Evolutionary conservation across 2,329 filamentous ascomycete species (phyloP), one percentile per base, ranked within the genome.

Genomic region (Cladophialophora psammophila): DNA sequence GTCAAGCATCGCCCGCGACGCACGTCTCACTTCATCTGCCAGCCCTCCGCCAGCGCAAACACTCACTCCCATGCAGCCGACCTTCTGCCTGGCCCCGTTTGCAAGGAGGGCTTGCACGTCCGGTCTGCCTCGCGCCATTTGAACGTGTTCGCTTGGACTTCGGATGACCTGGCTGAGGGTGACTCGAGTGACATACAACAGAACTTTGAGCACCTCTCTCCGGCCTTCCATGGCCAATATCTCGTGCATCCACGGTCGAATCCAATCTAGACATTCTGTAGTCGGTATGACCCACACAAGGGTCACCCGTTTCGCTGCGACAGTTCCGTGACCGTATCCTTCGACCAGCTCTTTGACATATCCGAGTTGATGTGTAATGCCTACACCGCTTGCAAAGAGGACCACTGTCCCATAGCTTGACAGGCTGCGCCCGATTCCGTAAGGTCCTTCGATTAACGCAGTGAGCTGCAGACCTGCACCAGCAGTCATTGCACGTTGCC

Each of bases 241-340:
- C 71, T 83, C 83, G 15, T 87, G 90, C 88, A 90, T 90, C 90
- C 92, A 98, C 5, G 92, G 92, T 7, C 92, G 88, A 66, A 96
- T 91, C 94, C 95, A 98, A 78, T 97, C 93, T 7, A 98, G 86
- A 64, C 94, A 90, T 75, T 97, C 91, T 42, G 91, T 90, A 63
- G 93, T 92, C 69, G 95, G 92, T 71, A 98, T 91, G 75, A 97
- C 90, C 95, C 95, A 98, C 67, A 97, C 88, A 7, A 98, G 87
- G 1, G 90, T 92, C 55, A 98, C 81, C 48, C 90, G 88, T 60
- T 93, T 90, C 3, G 92, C 93, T 4, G 94, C 93, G 42, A 93
- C 88, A 0, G 89, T 93, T 66, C 88, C 87, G 0, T 87, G 82
- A 62, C 88, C 87, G 78, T 86, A 90, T 3, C 90, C 90, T 62